Percentiles rank a stretch among this genome's conserved stretches.
phyloP scores from a whole-genome alignment of 345 rosid genomes.

The Zanthoxylum bungeanum region DNA sequence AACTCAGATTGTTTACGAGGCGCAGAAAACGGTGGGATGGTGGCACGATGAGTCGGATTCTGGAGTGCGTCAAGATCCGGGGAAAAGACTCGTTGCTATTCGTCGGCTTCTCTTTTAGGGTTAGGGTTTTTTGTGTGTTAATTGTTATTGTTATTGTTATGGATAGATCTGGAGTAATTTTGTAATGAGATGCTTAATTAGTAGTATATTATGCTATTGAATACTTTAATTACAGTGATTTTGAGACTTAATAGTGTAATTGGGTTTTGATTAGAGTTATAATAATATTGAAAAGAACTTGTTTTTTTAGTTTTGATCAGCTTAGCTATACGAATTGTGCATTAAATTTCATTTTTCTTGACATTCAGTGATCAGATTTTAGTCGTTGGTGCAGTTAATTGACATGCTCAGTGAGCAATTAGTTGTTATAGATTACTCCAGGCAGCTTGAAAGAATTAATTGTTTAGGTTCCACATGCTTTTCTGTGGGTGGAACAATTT shows the following conservation, averaged over 20 bases:
- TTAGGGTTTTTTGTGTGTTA: no score
- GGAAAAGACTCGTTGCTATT: constrained; percentile 17
- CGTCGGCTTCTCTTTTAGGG: constrained; percentile 40
- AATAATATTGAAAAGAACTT: neutral
- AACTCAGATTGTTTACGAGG: constrained; percentile 61
- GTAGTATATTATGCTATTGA: neutral
- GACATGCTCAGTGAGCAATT: neutral
- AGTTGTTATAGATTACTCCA: neutral
- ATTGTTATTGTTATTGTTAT: no score
- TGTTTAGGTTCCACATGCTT: neutral
- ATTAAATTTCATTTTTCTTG: no score
- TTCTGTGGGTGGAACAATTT: neutral
- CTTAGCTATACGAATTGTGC: neutral
- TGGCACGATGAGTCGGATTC: constrained; percentile 67
- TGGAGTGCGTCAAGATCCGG: constrained; percentile 28
- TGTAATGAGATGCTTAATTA: neutral
- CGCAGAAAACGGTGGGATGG: constrained; percentile 81
- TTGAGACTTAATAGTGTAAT: neutral
- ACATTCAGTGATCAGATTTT: neutral
- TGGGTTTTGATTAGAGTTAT: neutral
- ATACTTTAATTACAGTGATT: neutral
- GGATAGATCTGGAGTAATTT: neutral
- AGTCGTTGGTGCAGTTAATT: neutral
- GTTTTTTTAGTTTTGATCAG: neutral
- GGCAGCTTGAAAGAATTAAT: neutral